Evolutionary conservation across 768 basidiomycete genomes (phyloP), one percentile per base, ranked within the genome.

Genomic region (Cubamyces lactineus): DNA sequence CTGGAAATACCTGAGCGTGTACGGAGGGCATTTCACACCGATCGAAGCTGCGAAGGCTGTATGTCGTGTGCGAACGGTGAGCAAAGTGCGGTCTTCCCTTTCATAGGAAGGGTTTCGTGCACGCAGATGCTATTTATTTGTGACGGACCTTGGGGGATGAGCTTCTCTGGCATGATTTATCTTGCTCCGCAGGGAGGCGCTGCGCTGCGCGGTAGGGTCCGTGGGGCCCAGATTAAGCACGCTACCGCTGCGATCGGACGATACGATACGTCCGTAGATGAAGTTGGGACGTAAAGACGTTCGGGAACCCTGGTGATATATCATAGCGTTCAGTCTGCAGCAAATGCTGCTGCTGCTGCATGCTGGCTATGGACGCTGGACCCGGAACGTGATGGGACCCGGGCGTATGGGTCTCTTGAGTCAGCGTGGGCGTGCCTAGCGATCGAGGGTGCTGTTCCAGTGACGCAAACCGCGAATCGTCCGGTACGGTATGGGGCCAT

Each of bases 391-490:
- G 47, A 57, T n/a, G 46, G 5, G 46, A 28, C 21, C 47, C 47
- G 47, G 41, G 56, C 41, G n/a, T 23, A 15, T 28, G 45, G 55
- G 11, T 45, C 17, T 16, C 23, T 42, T 45, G 55, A 56, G 55
- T 56, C 55, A 56, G 56, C 56, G 16, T 21, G 13, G n/a, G 56
- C 34, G 34, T 21, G 19, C 56, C 46, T 48, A 39, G 38, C 56
- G 56, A 57, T 57, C 56, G 56, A 48, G 47, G 56, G 56, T 57
- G 56, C 46, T 48, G 45, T 49, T 39, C 34, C 5, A 39, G 46
- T 57, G 56, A 49, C 56, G 46, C 47, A 57, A 49, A 46, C 46
- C 19, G 21, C 45, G 34, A 48, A 26, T n/a, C 56, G 56, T 24
- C 3, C 30, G 47, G 46, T 43, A 28, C 28, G 28, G 34, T 5